These are phyloP conservation scores for Tilletia caries DNA, from an alignment of 1,284 basidiomycete genomes.

Conservation along the genomic window DNA sequence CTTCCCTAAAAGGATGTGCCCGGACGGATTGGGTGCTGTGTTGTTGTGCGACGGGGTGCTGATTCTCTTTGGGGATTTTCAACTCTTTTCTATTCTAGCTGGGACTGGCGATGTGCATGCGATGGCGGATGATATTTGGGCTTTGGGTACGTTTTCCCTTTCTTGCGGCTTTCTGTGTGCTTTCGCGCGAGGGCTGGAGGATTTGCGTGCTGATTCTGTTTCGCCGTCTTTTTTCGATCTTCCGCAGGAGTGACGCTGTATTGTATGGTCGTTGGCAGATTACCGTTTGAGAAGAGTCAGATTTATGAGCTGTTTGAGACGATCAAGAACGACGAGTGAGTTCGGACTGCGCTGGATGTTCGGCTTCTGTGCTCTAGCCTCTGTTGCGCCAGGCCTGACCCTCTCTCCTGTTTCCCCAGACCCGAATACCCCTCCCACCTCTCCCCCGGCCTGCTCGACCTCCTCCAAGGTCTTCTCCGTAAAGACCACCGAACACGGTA, in stretches of 20 bases:
- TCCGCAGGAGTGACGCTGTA: slow-evolving; percentile 60
- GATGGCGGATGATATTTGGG: slow-evolving; percentile 61
- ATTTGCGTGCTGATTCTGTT: no score
- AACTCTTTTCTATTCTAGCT: no score
- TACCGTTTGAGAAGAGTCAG: slow-evolving; percentile 59
- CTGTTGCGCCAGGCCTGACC: no score
- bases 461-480: slow-evolving; percentile 39
- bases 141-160: slow-evolving; percentile 57
- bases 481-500: slow-evolving; percentile 43
- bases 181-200: no score
- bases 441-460: slow-evolving; percentile 28
- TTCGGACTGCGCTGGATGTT: not conserved
- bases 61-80: no score
- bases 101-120: slow-evolving; percentile 55
- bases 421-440: slow-evolving; percentile 39
- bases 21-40: not conserved
- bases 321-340: slow-evolving; percentile 55
- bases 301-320: slow-evolving; percentile 59
- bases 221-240: not conserved
- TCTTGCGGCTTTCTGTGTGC: no score
- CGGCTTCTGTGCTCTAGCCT: not conserved
- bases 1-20: no score
- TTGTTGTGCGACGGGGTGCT: not conserved
- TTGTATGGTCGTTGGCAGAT: slow-evolving; percentile 59
- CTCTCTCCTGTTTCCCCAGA: slow-evolving; percentile 5